Base-by-base conservation (phyloP, 2,329 filamentous ascomycete genomes). In the Ophiostoma perfectum region DNA sequence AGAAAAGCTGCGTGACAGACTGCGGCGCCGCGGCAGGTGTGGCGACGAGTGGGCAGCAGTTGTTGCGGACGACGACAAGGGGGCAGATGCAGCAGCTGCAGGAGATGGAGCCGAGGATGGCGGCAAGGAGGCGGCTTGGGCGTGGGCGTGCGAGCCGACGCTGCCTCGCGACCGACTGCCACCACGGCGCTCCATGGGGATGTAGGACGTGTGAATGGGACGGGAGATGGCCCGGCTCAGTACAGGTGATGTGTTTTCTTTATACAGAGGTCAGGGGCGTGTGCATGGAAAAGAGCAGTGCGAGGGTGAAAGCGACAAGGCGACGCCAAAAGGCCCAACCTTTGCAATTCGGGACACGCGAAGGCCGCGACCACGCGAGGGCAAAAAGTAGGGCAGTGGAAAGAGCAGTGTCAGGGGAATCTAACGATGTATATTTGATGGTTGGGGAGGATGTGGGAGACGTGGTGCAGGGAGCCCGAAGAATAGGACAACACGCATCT, bases 41-140 rank as follows among this genome's bases (percentile, higher is more conserved):
- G 64, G 47, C 27, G 38, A 39, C 4, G 49, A 44, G 39, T 16
- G 76, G 74, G 52, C 78, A 75, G 71, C 78, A 77, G 67, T 64
- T 3, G 39, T n/a, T 14, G 11, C 41, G 27, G 62, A 44, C 39
- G 41, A 18, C 8, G 62, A 8, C n/a, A 39, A 62, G 27, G 58
- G 36, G 18, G 58, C 58, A 11, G 58, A 3, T 7, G 36, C 36
- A 41, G 62, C 5, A 11, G 62, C 7, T n/a, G 63, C 9, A 5
- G 63, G n/a, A 9, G 62, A 42, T 44, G 44, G 36, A 12, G 69
- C 44, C 1, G 66, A 66, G 55, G 65, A 45, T 39, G 55, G 55
- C 45, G n/a, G 41, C 38, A 45, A 66, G 64, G 39, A 64, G 52
- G 64, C 39, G 44, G n/a, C 41, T 9, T 27, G 66, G 44, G 47